Percentiles rank a stretch among this genome's conserved stretches.
phyloP scores from a whole-genome alignment of 2,329 filamentous ascomycete species.

The Pseudogymnoascus destructans region DNA sequence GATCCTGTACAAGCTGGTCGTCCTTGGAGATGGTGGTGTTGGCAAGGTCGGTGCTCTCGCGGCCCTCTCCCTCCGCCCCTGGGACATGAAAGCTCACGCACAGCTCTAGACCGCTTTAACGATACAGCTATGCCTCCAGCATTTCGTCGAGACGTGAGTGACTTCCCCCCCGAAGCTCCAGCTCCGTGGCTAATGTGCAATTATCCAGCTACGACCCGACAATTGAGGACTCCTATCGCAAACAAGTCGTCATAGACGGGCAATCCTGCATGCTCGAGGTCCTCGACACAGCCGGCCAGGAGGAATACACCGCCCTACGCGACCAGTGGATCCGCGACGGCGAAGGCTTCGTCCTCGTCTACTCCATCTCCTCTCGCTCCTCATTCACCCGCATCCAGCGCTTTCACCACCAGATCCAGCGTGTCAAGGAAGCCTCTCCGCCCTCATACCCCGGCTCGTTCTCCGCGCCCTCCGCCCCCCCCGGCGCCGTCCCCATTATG shows the following conservation, averaged over 20 bases:
- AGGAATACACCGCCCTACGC: conserved; percentile 92
- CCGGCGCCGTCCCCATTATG: conserved; percentile 78
- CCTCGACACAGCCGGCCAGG: conserved; percentile 91
- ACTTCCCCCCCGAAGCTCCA: background rate
- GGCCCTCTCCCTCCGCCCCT: conserved; percentile 1
- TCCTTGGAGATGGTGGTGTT: conserved; percentile 85
- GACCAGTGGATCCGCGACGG: conserved; percentile 98
- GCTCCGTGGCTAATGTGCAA: conserved; percentile 16
- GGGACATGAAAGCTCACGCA: conserved; percentile 7
- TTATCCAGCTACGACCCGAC: conserved; percentile 56
- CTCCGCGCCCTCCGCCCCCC: conserved; percentile 36
- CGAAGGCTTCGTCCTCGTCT: conserved; percentile 93
- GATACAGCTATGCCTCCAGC: conserved; percentile 93
- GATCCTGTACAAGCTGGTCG: conserved; percentile 92
- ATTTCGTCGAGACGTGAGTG: conserved; percentile 77
- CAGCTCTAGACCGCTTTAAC: conserved; percentile 58
- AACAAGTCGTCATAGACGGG: conserved; percentile 84
- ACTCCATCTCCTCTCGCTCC: conserved; percentile 93
- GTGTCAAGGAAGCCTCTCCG: conserved; percentile 83
- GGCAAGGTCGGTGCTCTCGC: conserved; percentile 53
- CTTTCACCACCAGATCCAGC: conserved; percentile 93
- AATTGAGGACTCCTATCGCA: conserved; percentile 78
- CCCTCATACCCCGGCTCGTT: conserved; percentile 60
- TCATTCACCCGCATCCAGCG: conserved; percentile 91
- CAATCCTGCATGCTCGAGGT: conserved; percentile 97